Conservation (phyloP, 2,329 filamentous ascomycete genomes). For the Diaporthe citri region DNA sequence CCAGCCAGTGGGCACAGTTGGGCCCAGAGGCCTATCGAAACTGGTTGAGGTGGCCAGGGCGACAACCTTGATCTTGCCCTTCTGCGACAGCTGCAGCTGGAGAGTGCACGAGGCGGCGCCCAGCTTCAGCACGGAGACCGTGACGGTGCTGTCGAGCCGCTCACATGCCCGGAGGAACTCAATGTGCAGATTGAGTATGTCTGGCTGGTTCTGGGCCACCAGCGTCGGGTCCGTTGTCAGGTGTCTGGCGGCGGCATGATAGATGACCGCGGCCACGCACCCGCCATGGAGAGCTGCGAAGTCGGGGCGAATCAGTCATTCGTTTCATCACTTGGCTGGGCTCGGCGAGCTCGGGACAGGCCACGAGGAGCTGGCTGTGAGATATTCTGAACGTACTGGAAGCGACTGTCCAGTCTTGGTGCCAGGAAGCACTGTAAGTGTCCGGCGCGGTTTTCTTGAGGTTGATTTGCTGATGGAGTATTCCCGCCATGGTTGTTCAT, state of each 20-base stretch:
- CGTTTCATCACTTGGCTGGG: not conserved
- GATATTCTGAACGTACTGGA: conserved; percentile 33
- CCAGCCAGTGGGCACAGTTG: conserved; percentile 41
- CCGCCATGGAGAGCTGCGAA: conserved; percentile 45
- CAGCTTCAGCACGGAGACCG: conserved; percentile 41
- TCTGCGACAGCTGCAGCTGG: conserved; percentile 44
- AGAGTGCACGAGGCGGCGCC: conserved; percentile 43
- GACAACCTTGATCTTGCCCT: conserved; percentile 40
- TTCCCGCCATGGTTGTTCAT: conserved; percentile 32
- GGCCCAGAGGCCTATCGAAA: conserved; percentile 44
- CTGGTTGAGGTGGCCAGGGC: conserved; percentile 45
- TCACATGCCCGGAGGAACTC: conserved; percentile 46
- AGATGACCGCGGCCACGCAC: conserved; percentile 44
- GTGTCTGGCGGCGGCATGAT: conserved; percentile 43
- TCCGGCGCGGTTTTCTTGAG: conserved; percentile 36
- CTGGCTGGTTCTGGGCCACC: conserved; percentile 42
- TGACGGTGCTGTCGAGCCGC: conserved; percentile 42
- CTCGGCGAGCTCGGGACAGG: not conserved
- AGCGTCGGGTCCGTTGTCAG: conserved; percentile 39
- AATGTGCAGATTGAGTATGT: conserved; percentile 46
- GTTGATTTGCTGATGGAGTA: conserved; percentile 43
- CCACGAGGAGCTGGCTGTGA: not conserved
- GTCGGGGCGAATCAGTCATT: not conserved
- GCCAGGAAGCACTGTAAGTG: conserved; percentile 42
- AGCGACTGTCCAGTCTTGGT: conserved; percentile 44